Evolutionary conservation across 2,329 filamentous ascomycete genomes (phyloP).

Genomic region (Macrophomina phaseolina): DNA sequence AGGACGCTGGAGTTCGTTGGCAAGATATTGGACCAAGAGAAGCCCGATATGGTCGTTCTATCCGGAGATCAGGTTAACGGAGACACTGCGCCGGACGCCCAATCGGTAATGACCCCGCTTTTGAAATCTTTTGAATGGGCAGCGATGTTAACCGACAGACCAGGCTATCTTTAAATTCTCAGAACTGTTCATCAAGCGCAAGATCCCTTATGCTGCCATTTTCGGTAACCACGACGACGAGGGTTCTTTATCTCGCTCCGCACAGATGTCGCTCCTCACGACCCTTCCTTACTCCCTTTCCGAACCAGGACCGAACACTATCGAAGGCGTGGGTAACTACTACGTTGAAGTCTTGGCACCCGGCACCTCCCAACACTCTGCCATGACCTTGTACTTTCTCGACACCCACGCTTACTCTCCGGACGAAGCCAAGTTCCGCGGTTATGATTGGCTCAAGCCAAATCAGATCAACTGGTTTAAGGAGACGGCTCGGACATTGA

Average conservation of each 20-base stretch:
- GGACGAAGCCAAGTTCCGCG: slow-evolving; percentile 84
- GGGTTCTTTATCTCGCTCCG: slow-evolving; percentile 74
- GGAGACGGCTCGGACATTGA: slow-evolving; percentile 71
- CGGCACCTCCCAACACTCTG: slow-evolving; percentile 80
- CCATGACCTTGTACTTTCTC: slow-evolving; percentile 90
- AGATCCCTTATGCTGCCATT: slow-evolving; percentile 90
- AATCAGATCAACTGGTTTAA: slow-evolving; percentile 96
- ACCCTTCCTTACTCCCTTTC: slow-evolving; percentile 88
- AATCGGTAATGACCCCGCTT: slow-evolving; percentile 64
- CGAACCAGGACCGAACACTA: slow-evolving; percentile 77
- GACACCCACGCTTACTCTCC: slow-evolving; percentile 93
- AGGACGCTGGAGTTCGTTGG: slow-evolving; percentile 89
- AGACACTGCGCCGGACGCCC: slow-evolving; percentile 87
- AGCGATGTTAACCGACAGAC: slow-evolving; percentile 24
- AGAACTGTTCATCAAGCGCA: slow-evolving; percentile 80
- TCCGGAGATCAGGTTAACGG: slow-evolving; percentile 97
- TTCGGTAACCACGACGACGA: slow-evolving; percentile 99
- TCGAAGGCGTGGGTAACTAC: slow-evolving; percentile 95
- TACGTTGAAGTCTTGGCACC: slow-evolving; percentile 86
- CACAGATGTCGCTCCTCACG: slow-evolving; percentile 86
- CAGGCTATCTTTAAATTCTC: slow-evolving; percentile 93
- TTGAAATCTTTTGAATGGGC: neutral
- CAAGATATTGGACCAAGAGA: slow-evolving; percentile 86
- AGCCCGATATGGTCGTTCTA: slow-evolving; percentile 88
- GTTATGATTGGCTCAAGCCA: slow-evolving; percentile 96